Evolutionary conservation across 306 rosid genomes (phyloP).

Genomic region (Gillenia trifoliata): DNA sequence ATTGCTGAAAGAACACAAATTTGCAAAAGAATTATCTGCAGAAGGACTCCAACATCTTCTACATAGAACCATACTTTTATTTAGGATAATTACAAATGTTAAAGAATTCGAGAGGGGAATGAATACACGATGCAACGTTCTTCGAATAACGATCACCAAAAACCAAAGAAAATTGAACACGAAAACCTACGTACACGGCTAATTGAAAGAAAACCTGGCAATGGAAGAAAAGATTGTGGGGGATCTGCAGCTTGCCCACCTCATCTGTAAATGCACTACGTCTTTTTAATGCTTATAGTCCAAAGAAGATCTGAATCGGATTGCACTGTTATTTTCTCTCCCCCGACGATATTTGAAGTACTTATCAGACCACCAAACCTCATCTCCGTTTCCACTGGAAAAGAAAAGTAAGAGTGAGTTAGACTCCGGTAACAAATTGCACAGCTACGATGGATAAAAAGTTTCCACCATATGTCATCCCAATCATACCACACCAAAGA

Average conservation of each 20-base stretch:
- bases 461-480: background rate
- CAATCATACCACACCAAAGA: background rate
- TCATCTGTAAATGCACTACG: slow-evolving; percentile 20
- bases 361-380: slow-evolving; percentile 84
- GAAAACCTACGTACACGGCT: background rate
- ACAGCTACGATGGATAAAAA: background rate
- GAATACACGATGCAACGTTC: background rate
- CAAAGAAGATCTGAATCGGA: slow-evolving; percentile 95
- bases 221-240: background rate
- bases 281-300: slow-evolving; percentile 77
- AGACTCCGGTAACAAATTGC: slow-evolving; percentile 11
- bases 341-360: slow-evolving; percentile 73
- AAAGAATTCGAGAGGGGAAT: no score
- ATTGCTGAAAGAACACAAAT: no score
- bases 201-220: slow-evolving; percentile 6
- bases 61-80: background rate
- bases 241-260: background rate
- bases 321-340: slow-evolving; percentile 62
- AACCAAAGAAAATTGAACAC: background rate
- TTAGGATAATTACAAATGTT: background rate
- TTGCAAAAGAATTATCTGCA: no score
- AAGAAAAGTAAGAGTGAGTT: slow-evolving; percentile 10
- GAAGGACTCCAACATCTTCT: background rate
- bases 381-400: slow-evolving; percentile 73
- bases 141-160: background rate